Conservation (phyloP, 805 yeast genomes). For the Yarrowia alimentaria region DNA sequence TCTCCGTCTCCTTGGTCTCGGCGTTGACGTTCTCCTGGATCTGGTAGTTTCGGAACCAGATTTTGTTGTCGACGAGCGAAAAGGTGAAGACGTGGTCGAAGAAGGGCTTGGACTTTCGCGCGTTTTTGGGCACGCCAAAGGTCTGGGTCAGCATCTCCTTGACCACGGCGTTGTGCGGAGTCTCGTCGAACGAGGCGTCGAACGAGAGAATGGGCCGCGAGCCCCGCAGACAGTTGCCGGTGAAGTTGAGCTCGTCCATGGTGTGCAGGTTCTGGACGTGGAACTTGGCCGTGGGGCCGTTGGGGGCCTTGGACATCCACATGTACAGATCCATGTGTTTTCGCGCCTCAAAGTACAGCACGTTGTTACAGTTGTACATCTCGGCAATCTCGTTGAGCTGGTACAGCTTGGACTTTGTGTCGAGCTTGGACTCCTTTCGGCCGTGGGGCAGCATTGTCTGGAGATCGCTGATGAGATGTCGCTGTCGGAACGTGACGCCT, state of each 20-base stretch:
- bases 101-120: conserved; percentile 92
- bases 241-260: conserved; percentile 90
- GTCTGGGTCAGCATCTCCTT: conserved; percentile 79
- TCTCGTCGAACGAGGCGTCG: conserved; percentile 70
- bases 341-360: conserved; percentile 91
- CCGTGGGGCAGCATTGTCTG: conserved; percentile 83
- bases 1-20: conserved; percentile 51
- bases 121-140: conserved; percentile 93
- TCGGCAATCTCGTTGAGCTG: conserved; percentile 96
- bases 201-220: conserved; percentile 91
- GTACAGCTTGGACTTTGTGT: conserved; percentile 81
- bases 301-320: conserved; percentile 95
- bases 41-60: conserved; percentile 95
- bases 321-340: conserved; percentile 92
- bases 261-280: conserved; percentile 94
- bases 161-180: conserved; percentile 67
- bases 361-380: conserved; percentile 92
- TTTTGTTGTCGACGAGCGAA: conserved; percentile 84
- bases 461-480: conserved; percentile 86
- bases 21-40: conserved; percentile 65
- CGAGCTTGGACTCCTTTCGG: conserved; percentile 93
- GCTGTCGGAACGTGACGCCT: conserved; percentile 91
- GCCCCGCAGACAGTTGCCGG: conserved; percentile 94
- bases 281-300: conserved; percentile 94
- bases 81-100: conserved; percentile 93